A percentile compares a stretch with the other conserved stretches of the same genome.
These are phyloP conservation scores for Boletus vermiculosoides DNA, from an alignment of 768 basidiomycete species.

Conservation along the genomic window DNA sequence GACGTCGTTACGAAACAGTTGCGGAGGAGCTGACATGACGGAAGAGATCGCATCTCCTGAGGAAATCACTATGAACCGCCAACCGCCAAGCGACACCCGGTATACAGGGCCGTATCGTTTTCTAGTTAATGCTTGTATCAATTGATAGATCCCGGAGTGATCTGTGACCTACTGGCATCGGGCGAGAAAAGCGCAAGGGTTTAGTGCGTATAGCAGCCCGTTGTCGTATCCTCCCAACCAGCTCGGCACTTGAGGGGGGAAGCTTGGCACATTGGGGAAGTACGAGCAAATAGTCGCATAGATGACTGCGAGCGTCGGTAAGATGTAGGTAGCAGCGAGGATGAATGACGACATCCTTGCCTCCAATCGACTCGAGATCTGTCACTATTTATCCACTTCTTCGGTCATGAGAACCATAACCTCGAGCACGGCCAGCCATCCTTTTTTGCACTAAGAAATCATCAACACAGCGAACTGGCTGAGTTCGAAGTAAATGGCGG, in stretches of 20 bases:
- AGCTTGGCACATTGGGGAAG: not conserved
- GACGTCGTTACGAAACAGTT: conserved; percentile 11
- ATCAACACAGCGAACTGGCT: too few species aligned
- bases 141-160: not conserved
- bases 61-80: conserved; percentile 17
- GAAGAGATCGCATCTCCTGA: conserved; percentile 14
- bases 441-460: too few species aligned
- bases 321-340: not conserved
- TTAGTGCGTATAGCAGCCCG: not conserved
- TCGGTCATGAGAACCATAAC: too few species aligned
- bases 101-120: conserved; percentile 15
- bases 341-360: not conserved
- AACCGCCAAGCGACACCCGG: conserved; percentile 18
- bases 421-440: too few species aligned
- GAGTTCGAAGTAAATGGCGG: too few species aligned
- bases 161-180: not conserved
- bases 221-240: not conserved
- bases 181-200: not conserved
- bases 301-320: not conserved
- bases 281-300: not conserved
- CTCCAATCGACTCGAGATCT: too few species aligned
- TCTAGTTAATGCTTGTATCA: conserved; percentile 4
- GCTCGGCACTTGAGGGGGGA: not conserved
- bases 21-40: conserved; percentile 1
- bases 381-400: too few species aligned